Percentiles rank a stretch among this genome's conserved stretches.
These are phyloP conservation scores for Solanum infundibuliforme DNA, from an alignment of 257 asterid species.

Conservation along the genomic window DNA sequence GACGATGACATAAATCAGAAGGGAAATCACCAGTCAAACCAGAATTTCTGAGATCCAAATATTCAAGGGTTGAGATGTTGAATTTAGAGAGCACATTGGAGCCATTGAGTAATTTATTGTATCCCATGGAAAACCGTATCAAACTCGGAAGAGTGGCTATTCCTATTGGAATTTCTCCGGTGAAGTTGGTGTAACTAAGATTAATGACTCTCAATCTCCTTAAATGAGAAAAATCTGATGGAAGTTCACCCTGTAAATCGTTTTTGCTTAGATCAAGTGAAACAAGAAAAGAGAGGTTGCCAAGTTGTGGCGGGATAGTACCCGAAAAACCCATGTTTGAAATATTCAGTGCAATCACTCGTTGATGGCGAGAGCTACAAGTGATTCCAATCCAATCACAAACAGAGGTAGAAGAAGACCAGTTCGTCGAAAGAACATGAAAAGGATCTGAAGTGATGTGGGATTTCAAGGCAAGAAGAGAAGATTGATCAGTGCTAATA, in stretches of 20 bases:
- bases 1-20: not conserved
- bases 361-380: slow-evolving; percentile 12
- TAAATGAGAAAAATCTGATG: slow-evolving; percentile 9
- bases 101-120: not conserved
- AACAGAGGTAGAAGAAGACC: slow-evolving; percentile 5
- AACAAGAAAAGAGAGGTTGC: slow-evolving; percentile 28
- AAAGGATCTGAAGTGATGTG: not conserved
- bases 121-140: not conserved
- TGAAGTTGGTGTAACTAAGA: not conserved
- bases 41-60: not conserved
- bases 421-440: slow-evolving; percentile 1
- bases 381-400: slow-evolving; percentile 23
- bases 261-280: slow-evolving; percentile 15
- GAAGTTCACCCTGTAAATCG: slow-evolving; percentile 8
- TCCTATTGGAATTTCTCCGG: not conserved
- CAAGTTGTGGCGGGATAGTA: slow-evolving; percentile 15
- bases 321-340: slow-evolving; percentile 10
- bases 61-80: not conserved
- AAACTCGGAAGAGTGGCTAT: not conserved
- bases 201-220: not conserved
- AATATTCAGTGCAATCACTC: not conserved
- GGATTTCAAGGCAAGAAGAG: slow-evolving; percentile 13
- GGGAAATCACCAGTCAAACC: not conserved
- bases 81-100: not conserved
- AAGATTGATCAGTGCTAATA: slow-evolving; percentile 16